Conservation (phyloP, 345 rosid species). For the Populus ilicifolia region DNA sequence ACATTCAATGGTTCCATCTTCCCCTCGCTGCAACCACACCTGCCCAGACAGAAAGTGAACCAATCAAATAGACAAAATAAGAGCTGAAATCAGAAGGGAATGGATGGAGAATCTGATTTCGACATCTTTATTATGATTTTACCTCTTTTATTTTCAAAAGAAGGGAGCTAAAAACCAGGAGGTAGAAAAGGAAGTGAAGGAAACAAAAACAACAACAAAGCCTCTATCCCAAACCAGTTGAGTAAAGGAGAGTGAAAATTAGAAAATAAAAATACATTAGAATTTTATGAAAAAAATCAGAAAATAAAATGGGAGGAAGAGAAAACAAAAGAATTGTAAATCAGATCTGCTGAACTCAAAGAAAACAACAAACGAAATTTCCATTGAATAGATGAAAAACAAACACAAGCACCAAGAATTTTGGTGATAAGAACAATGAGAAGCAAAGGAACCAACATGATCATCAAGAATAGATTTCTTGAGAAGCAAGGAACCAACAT, state of each 20-base stretch:
- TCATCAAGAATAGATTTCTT: not conserved
- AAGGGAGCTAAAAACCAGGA: not conserved
- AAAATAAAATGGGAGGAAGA: not conserved
- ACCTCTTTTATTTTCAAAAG: not conserved
- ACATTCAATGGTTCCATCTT: slow-evolving; percentile 55
- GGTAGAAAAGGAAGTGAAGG: not conserved
- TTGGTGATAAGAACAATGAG: not conserved
- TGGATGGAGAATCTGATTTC: not conserved
- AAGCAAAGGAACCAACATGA: not conserved
- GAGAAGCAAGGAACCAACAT: not conserved
- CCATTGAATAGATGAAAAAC: not conserved
- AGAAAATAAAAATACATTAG: not conserved
- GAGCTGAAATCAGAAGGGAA: slow-evolving; percentile 16
- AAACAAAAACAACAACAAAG: not conserved
- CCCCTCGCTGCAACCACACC: slow-evolving; percentile 60
- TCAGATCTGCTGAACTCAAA: not conserved
- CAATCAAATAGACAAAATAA: slow-evolving; percentile 62
- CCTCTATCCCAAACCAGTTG: not conserved
- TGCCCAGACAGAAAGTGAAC: slow-evolving; percentile 54
- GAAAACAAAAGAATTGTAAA: not conserved
- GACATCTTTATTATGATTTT: not conserved
- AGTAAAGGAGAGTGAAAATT: not conserved
- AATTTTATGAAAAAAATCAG: not conserved
- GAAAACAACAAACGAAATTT: not conserved
- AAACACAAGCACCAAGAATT: not conserved